Conservation (phyloP, 1,284 basidiomycete genomes). For the Trichosporon inkin region DNA sequence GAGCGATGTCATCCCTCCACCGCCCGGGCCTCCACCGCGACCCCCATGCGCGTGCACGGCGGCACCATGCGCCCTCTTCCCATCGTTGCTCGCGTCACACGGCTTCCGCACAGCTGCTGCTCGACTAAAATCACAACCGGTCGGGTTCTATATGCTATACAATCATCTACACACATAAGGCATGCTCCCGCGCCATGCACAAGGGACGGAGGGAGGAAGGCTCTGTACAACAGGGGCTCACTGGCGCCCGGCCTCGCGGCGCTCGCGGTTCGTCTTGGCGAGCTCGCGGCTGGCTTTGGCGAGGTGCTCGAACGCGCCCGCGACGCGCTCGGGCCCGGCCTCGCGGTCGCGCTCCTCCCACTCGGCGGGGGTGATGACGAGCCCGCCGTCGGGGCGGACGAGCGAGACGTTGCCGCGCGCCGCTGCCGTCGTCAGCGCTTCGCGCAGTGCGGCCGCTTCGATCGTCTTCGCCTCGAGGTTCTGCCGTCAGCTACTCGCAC, state of each 20-base stretch:
- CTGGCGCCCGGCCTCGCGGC: background rate
- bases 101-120: background rate
- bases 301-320: slow-evolving; percentile 20
- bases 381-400: slow-evolving; percentile 22
- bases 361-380: slow-evolving; percentile 20
- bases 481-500: slow-evolving; percentile 14
- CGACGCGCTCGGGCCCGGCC: slow-evolving; percentile 10
- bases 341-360: slow-evolving; percentile 17
- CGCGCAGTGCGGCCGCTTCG: slow-evolving; percentile 30
- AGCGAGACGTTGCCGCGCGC: slow-evolving; percentile 16
- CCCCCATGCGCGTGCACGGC: background rate
- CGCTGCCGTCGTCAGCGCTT: slow-evolving; percentile 23
- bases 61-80: background rate
- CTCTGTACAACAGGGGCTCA: background rate
- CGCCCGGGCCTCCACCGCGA: background rate
- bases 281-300: slow-evolving; percentile 22
- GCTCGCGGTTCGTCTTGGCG: background rate
- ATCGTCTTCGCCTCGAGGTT: slow-evolving; percentile 31
- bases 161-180: background rate
- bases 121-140: background rate
- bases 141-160: slow-evolving; percentile 4
- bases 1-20: slow-evolving; percentile 9
- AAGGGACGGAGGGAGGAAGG: no score
- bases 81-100: background rate
- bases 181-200: background rate